Conservation (phyloP, 805 yeast species). For the Osmozyma mogii region DNA sequence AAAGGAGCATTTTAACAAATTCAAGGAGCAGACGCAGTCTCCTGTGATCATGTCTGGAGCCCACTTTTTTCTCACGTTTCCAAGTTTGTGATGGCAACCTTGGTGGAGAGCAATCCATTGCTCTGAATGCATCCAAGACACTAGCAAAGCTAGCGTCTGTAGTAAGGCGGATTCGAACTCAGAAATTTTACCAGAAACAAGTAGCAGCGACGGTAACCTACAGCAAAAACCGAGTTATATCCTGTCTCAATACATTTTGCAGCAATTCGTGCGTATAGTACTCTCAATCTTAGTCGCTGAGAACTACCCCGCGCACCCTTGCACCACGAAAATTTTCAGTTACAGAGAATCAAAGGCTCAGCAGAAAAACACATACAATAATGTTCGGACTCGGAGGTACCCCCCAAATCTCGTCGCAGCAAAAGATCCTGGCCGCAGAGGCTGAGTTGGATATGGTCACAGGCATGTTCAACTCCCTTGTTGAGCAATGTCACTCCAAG, state of each 20-base stretch:
- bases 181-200: background rate
- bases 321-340: slow-evolving; percentile 10
- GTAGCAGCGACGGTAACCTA: background rate
- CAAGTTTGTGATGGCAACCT: slow-evolving; percentile 21
- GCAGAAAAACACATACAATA: slow-evolving; percentile 1
- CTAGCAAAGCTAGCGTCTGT: too few relatives aligned
- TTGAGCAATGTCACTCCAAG: slow-evolving; percentile 81
- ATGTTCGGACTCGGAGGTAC: slow-evolving; percentile 74
- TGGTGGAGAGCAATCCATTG: background rate
- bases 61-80: slow-evolving; percentile 28
- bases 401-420: slow-evolving; percentile 67
- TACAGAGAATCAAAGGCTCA: background rate
- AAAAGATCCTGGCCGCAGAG: slow-evolving; percentile 85
- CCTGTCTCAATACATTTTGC: too few relatives aligned
- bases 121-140: background rate
- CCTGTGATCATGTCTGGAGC: slow-evolving; percentile 26
- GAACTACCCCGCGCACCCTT: slow-evolving; percentile 5
- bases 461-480: slow-evolving; percentile 90
- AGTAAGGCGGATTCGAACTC: too few relatives aligned
- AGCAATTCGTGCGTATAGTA: background rate
- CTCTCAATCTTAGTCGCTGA: background rate
- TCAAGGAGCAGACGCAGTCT: slow-evolving; percentile 13
- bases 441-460: slow-evolving; percentile 96
- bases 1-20: slow-evolving; percentile 15
- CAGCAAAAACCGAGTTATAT: too few relatives aligned